These are phyloP conservation scores for Diplodia seriata DNA, from an alignment of 2,329 filamentous ascomycete species.

Conservation along the genomic window DNA sequence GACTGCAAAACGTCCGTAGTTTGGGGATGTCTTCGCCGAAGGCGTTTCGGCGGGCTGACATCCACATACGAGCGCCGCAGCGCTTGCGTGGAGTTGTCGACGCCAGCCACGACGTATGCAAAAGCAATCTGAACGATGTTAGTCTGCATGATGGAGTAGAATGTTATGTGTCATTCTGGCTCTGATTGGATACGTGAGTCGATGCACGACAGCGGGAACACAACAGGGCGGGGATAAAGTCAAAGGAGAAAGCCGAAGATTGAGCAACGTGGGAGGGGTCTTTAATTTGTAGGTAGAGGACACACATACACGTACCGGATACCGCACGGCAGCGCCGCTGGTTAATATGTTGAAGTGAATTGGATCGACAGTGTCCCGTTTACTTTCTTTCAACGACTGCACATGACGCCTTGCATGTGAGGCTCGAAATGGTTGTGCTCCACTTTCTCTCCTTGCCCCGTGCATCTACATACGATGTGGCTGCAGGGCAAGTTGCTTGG, in stretches of 20 bases:
- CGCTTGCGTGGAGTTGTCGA: not conserved
- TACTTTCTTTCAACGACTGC: not conserved
- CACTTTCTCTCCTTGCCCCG: not conserved
- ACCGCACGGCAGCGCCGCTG: not conserved
- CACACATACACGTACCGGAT: too few relatives aligned
- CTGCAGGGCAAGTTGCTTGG: not conserved
- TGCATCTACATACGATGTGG: not conserved
- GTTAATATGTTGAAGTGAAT: not conserved
- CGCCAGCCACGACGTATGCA: constrained; percentile 8
- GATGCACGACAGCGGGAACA: constrained; percentile 5
- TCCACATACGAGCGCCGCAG: not conserved
- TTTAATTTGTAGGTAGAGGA: not conserved
- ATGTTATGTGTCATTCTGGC: constrained; percentile 5
- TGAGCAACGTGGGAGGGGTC: not conserved
- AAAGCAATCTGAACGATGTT: constrained; percentile 4
- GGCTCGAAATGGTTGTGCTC: not conserved
- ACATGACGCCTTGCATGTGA: not conserved
- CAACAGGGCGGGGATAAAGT: constrained; percentile 6
- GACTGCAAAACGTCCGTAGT: not conserved
- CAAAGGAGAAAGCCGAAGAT: not conserved
- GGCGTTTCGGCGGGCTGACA: not conserved
- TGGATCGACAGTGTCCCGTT: not conserved
- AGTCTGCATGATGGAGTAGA: not conserved
- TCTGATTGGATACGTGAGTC: not conserved
- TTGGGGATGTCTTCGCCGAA: not conserved